phyloP scores from a whole-genome alignment of 2,329 filamentous ascomycete species.

The Ploettnerulaceae sp. region DNA sequence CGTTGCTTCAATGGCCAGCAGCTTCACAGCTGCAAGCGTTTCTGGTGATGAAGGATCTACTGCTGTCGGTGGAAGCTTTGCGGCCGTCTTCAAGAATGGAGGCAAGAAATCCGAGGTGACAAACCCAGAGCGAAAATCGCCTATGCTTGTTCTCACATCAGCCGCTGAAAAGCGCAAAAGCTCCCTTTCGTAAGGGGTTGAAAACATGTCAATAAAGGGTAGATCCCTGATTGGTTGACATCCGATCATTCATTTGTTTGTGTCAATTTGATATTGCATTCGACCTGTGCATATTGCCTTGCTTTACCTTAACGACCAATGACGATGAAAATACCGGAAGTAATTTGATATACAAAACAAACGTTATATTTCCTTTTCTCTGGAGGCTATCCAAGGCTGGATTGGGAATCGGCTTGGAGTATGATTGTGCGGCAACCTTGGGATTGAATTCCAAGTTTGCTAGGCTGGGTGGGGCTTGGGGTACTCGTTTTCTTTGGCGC shows the following conservation, averaged over 20 bases:
- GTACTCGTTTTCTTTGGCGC: slow-evolving; percentile 23
- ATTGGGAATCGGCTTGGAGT: slow-evolving; percentile 1
- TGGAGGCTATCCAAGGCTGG: slow-evolving; percentile 11
- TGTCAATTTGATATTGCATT: slow-evolving; percentile 38
- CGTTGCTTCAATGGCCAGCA: slow-evolving; percentile 40
- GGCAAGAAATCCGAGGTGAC: slow-evolving; percentile 50
- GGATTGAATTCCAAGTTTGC: slow-evolving; percentile 26
- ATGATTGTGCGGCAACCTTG: slow-evolving; percentile 12
- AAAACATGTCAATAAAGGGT: slow-evolving; percentile 28
- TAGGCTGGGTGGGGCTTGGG: slow-evolving; percentile 19
- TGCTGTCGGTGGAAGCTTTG: slow-evolving; percentile 58
- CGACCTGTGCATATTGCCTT: slow-evolving; percentile 35
- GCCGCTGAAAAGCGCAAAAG: slow-evolving; percentile 81
- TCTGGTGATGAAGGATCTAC: slow-evolving; percentile 57
- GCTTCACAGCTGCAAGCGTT: slow-evolving; percentile 57
- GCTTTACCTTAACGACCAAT: slow-evolving; percentile 32
- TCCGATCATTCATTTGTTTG: slow-evolving; percentile 31
- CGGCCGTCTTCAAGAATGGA: slow-evolving; percentile 60
- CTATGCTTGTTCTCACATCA: slow-evolving; percentile 81
- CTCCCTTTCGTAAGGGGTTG: slow-evolving; percentile 48
- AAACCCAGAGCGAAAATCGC: slow-evolving; percentile 70
- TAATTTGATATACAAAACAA: slow-evolving; percentile 27
- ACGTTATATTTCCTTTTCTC: slow-evolving; percentile 16
- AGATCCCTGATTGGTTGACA: slow-evolving; percentile 32
- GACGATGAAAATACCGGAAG: slow-evolving; percentile 31